Evolutionary conservation across 2,329 filamentous ascomycete genomes (phyloP).

Genomic region (Rasamsonia emersonii): DNA sequence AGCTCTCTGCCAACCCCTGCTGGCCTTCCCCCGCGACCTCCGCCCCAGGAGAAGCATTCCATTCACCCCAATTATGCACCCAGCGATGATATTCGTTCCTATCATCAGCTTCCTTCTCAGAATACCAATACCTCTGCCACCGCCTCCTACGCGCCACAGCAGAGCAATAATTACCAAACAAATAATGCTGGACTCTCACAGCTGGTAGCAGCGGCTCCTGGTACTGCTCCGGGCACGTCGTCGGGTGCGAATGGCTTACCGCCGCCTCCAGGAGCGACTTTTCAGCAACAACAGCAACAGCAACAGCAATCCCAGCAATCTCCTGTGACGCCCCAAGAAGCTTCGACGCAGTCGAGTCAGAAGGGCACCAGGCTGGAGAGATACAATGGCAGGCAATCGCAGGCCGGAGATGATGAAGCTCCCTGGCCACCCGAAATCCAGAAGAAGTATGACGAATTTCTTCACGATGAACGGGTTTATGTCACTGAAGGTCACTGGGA

Average conservation of each 20-base stretch:
- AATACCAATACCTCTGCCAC: constrained; percentile 17
- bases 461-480: constrained; percentile 43
- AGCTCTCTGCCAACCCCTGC: constrained; percentile 26
- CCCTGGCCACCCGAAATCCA: constrained; percentile 42
- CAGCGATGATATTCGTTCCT: constrained; percentile 30
- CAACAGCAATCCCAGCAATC: constrained; percentile 13
- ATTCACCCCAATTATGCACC: constrained; percentile 30
- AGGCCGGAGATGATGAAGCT: constrained; percentile 30
- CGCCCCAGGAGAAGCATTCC: constrained; percentile 34
- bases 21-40: constrained; percentile 37
- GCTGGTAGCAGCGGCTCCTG: constrained; percentile 17
- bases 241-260: constrained; percentile 28
- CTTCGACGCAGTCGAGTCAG: constrained; percentile 12
- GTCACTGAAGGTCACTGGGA: constrained; percentile 46
- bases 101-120: constrained; percentile 29
- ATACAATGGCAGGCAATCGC: constrained; percentile 14
- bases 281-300: constrained; percentile 20
- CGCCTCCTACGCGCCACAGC: constrained; percentile 20
- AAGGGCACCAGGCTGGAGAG: constrained; percentile 21
- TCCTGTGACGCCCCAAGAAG: constrained; percentile 16
- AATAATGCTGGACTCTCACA: constrained; percentile 13
- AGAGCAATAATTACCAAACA: constrained; percentile 27
- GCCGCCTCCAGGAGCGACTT: constrained; percentile 33
- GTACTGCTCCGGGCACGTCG: constrained; percentile 28
- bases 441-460: constrained; percentile 42